These are phyloP conservation scores for Dendrobium nobile DNA, from an alignment of 106 monocot genomes.

Conservation along the genomic window DNA sequence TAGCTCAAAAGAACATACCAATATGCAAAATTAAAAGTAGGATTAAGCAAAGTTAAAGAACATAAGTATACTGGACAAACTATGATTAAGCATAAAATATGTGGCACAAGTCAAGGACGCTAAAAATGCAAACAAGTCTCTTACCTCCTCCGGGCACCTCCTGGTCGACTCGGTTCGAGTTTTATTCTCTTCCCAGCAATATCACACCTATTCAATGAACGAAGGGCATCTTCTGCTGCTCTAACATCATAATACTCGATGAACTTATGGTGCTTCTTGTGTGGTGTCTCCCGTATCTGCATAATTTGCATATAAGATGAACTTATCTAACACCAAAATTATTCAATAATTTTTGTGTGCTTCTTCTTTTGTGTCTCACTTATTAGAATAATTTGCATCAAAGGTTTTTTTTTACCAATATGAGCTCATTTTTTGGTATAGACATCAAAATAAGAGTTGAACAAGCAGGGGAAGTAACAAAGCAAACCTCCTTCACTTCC, in stretches of 20 bases:
- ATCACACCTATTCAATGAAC: conserved; percentile 70
- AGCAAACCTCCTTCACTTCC: conserved; percentile 76
- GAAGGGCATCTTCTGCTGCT: conserved; percentile 81
- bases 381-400: conserved; percentile 31
- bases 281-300: conserved; percentile 92
- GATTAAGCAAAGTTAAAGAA: neutral
- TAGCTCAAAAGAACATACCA: neutral
- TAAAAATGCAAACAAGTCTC: conserved; percentile 8
- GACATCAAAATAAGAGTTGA: neutral
- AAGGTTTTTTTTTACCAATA: neutral
- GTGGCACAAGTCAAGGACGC: neutral
- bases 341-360: conserved; percentile 73
- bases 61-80: neutral
- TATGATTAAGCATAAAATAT: neutral
- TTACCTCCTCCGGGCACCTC: conserved; percentile 73
- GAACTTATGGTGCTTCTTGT: conserved; percentile 85
- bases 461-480: neutral
- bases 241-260: conserved; percentile 92
- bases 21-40: neutral
- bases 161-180: conserved; percentile 86
- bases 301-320: neutral
- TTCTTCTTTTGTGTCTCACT: conserved; percentile 73
- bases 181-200: conserved; percentile 92
- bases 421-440: neutral
- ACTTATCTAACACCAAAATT: conserved; percentile 55